A percentile compares a stretch with the other conserved stretches of the same genome.
Conservation (phyloP, 2,329 filamentous ascomycete genomes). For the Didymosphaeria variabile region DNA sequence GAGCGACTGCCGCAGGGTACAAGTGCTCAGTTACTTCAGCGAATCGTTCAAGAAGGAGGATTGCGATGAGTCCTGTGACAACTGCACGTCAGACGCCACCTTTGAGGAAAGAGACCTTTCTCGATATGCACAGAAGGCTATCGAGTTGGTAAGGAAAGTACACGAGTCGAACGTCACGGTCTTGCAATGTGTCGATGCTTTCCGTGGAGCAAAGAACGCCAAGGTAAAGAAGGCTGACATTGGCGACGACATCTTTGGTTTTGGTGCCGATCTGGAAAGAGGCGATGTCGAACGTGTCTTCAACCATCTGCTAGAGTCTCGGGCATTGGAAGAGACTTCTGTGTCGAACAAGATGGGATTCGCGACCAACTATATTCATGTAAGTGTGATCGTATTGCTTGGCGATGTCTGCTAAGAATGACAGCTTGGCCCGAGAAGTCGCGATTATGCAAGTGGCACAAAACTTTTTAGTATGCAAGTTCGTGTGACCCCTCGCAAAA, state of each 20-base stretch:
- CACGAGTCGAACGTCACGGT: constrained; percentile 67
- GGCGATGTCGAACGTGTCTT: constrained; percentile 87
- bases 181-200: constrained; percentile 82
- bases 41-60: constrained; percentile 78
- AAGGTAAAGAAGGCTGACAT: constrained; percentile 64
- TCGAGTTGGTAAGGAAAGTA: constrained; percentile 71
- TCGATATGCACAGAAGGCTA: constrained; percentile 73
- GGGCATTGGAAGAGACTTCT: constrained; percentile 76
- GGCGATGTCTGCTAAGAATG: constrained; percentile 1
- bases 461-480: constrained; percentile 62
- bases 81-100: constrained; percentile 76
- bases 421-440: constrained; percentile 54
- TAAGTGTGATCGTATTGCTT: constrained; percentile 52
- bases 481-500: constrained; percentile 57
- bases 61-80: constrained; percentile 84
- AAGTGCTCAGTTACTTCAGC: constrained; percentile 93
- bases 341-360: constrained; percentile 71
- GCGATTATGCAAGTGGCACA: constrained; percentile 53
- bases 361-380: constrained; percentile 76
- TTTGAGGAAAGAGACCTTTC: constrained; percentile 83
- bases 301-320: constrained; percentile 75
- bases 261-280: constrained; percentile 73
- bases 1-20: constrained; percentile 84
- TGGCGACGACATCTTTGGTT: constrained; percentile 69
- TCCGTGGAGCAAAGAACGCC: constrained; percentile 74